These are phyloP conservation scores for Phialophora tarda DNA, from an alignment of 2,329 filamentous ascomycete genomes.

Conservation along the genomic window DNA sequence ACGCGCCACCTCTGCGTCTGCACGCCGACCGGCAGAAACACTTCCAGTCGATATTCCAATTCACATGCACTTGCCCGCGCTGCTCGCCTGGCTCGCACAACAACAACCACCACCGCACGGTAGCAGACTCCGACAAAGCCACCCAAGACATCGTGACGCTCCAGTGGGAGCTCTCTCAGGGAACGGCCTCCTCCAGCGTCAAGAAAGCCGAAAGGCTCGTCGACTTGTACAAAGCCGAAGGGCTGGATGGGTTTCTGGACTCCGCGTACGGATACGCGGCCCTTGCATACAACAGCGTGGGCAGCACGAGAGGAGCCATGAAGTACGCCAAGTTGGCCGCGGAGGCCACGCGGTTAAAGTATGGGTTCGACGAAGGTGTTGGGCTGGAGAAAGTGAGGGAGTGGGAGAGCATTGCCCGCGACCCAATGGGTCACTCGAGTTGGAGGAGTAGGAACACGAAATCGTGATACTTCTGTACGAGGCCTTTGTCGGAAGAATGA, in stretches of 20 bases:
- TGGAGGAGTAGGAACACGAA: not conserved
- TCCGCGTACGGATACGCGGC: slow-evolving; percentile 32
- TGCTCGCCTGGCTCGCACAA: slow-evolving; percentile 12
- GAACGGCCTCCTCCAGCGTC: slow-evolving; percentile 15
- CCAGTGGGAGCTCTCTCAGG: slow-evolving; percentile 19
- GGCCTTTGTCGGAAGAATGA: too few species aligned
- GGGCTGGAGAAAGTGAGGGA: not conserved
- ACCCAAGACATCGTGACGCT: slow-evolving; percentile 25
- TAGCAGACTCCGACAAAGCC: slow-evolving; percentile 16
- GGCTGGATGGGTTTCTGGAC: slow-evolving; percentile 32
- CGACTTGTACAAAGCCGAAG: slow-evolving; percentile 24
- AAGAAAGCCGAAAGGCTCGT: slow-evolving; percentile 29
- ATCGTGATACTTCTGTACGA: not conserved
- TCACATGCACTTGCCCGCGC: slow-evolving; percentile 31
- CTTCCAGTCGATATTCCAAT: slow-evolving; percentile 27
- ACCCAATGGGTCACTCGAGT: not conserved
- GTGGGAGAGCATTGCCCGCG: not conserved
- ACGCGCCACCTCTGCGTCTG: slow-evolving; percentile 48
- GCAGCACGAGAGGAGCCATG: slow-evolving; percentile 25
- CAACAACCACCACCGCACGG: not conserved
- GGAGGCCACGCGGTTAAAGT: slow-evolving; percentile 27
- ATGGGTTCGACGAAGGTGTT: slow-evolving; percentile 10
- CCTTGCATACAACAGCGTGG: slow-evolving; percentile 31
- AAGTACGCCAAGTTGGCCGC: slow-evolving; percentile 33
- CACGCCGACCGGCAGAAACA: slow-evolving; percentile 24